phyloP scores from a whole-genome alignment of 2,329 filamentous ascomycete genomes.

The Scytalidium sp. region DNA sequence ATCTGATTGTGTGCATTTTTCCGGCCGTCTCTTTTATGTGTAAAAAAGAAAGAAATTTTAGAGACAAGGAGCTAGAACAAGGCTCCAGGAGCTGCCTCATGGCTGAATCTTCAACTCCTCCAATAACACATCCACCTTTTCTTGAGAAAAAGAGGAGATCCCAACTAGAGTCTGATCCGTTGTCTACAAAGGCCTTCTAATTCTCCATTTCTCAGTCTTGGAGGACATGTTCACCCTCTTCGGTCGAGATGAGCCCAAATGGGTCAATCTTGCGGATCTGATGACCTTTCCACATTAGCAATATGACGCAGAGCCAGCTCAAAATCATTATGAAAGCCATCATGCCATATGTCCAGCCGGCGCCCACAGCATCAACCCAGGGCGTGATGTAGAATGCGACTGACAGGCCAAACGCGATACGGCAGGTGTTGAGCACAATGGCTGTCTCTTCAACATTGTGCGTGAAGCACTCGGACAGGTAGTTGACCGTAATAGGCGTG shows the following conservation, averaged over 20 bases:
- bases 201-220: too few relatives aligned
- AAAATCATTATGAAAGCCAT: conserved; percentile 34
- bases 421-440: conserved; percentile 29
- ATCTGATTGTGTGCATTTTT: too few relatives aligned
- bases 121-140: too few relatives aligned
- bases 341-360: conserved; percentile 39
- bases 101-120: too few relatives aligned
- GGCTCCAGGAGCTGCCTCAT: too few relatives aligned
- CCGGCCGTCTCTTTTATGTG: too few relatives aligned
- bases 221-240: conserved; percentile 25
- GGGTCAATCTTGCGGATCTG: conserved; percentile 15
- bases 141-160: too few relatives aligned
- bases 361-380: conserved; percentile 32
- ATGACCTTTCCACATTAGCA: conserved; percentile 28
- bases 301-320: conserved; percentile 20
- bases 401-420: conserved; percentile 34
- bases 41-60: too few relatives aligned
- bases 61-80: too few relatives aligned
- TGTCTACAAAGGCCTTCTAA: too few relatives aligned
- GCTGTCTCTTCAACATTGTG: conserved; percentile 34
- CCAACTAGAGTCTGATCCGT: too few relatives aligned
- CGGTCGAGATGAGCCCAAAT: conserved; percentile 16
- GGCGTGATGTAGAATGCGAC: conserved; percentile 38
- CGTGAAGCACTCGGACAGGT: conserved; percentile 31
- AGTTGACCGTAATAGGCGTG: conserved; percentile 15